Conservation (phyloP, 257 asterid species). For the Solanum piurae region DNA sequence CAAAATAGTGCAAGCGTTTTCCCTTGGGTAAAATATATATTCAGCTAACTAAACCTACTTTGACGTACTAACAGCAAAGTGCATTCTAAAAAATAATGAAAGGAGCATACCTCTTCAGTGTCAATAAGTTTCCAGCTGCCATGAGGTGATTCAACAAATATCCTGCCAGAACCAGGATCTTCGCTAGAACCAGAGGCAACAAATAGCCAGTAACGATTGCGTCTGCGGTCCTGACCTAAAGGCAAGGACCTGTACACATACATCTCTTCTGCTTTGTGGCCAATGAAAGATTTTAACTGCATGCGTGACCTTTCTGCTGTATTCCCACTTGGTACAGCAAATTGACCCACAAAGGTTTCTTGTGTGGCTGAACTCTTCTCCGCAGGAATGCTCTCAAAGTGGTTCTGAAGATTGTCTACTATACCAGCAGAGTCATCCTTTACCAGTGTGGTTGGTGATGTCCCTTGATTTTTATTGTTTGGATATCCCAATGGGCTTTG, state of each 20-base stretch:
- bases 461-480: constrained; percentile 37
- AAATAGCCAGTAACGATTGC: constrained; percentile 92
- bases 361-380: constrained; percentile 24
- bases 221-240: constrained; percentile 92
- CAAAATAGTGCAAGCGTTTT: neutral
- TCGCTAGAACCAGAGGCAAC: constrained; percentile 73
- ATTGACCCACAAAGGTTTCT: constrained; percentile 28
- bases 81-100: neutral
- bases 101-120: constrained; percentile 58
- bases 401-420: constrained; percentile 33
- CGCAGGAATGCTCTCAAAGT: constrained; percentile 16
- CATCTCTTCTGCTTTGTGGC: constrained; percentile 88
- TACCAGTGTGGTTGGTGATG: constrained; percentile 23
- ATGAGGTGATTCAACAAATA: constrained; percentile 63
- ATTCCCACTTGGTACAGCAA: constrained; percentile 48
- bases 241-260: constrained; percentile 90
- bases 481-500: constrained; percentile 42
- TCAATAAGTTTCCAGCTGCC: constrained; percentile 85
- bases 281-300: constrained; percentile 83
- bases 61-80: neutral
- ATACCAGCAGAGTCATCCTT: constrained; percentile 49
- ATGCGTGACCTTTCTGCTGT: constrained; percentile 81
- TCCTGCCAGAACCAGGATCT: constrained; percentile 95
- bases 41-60: neutral
- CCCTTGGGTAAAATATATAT: neutral